phyloP scores from a whole-genome alignment of 768 basidiomycete species.

The Lyophyllum shimeji region DNA sequence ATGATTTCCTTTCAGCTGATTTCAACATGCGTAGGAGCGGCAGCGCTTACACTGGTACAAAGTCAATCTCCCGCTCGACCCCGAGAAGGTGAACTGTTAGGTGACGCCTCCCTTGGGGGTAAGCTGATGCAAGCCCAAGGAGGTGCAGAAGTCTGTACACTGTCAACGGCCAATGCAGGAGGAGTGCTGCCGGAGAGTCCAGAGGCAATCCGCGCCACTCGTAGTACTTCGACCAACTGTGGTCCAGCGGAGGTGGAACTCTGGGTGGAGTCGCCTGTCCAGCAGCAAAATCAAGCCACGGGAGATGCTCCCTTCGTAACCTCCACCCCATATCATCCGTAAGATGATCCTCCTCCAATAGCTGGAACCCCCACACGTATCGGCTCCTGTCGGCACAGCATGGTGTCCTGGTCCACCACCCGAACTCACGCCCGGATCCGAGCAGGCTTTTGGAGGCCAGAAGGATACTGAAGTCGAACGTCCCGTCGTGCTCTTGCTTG shows the following conservation, averaged over 20 bases:
- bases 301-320: slow-evolving; percentile 28
- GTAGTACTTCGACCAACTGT: slow-evolving; percentile 45
- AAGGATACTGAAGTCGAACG: slow-evolving; percentile 11
- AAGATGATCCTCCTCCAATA: slow-evolving; percentile 29
- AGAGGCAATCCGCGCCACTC: slow-evolving; percentile 44
- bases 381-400: slow-evolving; percentile 11
- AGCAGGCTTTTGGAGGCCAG: slow-evolving; percentile 24
- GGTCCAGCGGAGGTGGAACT: slow-evolving; percentile 22
- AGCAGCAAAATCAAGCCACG: slow-evolving; percentile 32
- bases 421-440: slow-evolving; percentile 33
- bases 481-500: slow-evolving; percentile 12
- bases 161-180: slow-evolving; percentile 44
- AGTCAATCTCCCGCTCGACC: slow-evolving; percentile 38
- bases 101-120: slow-evolving; percentile 23
- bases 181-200: slow-evolving; percentile 40
- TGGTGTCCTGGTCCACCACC: slow-evolving; percentile 36
- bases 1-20: not conserved
- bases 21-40: not conserved
- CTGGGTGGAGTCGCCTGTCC: slow-evolving; percentile 23
- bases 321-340: slow-evolving; percentile 36
- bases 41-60: slow-evolving; percentile 37
- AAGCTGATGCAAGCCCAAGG: slow-evolving; percentile 27
- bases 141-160: slow-evolving; percentile 36
- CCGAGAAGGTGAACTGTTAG: slow-evolving; percentile 37
- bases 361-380: slow-evolving; percentile 31